Percentiles rank a stretch among this genome's conserved stretches.
These are phyloP conservation scores for Clitocybe nebularis DNA, from an alignment of 1,284 basidiomycete genomes.

Conservation along the genomic window DNA sequence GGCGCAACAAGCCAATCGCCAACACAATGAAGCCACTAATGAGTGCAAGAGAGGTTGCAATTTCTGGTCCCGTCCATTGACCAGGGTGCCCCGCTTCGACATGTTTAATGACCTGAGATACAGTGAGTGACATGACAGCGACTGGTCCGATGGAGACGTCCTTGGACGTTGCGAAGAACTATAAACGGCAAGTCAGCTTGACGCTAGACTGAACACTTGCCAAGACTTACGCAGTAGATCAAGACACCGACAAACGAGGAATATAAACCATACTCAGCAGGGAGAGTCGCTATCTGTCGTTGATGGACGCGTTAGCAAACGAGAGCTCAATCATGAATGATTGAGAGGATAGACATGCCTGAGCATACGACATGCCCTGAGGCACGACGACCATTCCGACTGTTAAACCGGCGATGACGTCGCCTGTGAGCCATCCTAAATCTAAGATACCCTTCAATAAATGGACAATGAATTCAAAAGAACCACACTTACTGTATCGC, in stretches of 20 bases:
- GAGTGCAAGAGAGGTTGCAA: conserved; percentile 85
- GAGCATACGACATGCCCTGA: conserved; percentile 82
- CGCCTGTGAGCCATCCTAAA: conserved; percentile 70
- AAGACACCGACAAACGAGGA: conserved; percentile 91
- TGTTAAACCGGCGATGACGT: conserved; percentile 86
- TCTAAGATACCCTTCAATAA: conserved; percentile 36
- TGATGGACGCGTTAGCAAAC: conserved; percentile 2
- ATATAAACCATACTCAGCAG: conserved; percentile 90
- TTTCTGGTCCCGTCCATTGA: conserved; percentile 63
- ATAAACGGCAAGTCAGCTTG: conserved; percentile 11
- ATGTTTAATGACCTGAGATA: conserved; percentile 75
- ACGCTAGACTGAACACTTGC: conserved; percentile 19
- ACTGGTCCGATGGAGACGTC: conserved; percentile 96
- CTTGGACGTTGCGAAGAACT: conserved; percentile 92
- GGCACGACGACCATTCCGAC: conserved; percentile 91
- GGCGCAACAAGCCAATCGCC: conserved; percentile 84
- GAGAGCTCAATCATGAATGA: background rate
- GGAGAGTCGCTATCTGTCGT: conserved; percentile 76
- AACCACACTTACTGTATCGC: conserved; percentile 65
- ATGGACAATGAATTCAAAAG: conserved; percentile 5
- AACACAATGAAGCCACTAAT: conserved; percentile 93
- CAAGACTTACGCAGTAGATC: conserved; percentile 66
- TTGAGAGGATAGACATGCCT: conserved; percentile 32
- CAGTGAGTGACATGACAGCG: conserved; percentile 94
- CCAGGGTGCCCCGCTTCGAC: conserved; percentile 53